Conservation (phyloP, 805 yeast species). For the Phaffomyces thermotolerans region DNA sequence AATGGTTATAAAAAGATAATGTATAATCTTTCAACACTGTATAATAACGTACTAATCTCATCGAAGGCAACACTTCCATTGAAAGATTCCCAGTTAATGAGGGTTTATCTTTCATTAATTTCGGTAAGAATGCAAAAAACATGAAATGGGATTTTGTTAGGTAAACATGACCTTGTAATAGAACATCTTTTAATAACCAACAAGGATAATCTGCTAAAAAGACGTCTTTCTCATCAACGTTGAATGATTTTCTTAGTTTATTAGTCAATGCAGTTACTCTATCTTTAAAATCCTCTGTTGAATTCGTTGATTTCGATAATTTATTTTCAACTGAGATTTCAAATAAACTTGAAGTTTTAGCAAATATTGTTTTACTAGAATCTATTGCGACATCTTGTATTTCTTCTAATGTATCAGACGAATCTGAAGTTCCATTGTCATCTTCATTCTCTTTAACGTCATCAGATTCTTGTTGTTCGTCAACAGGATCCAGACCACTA, state of each 20-base stretch:
- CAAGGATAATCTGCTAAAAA: slow-evolving; percentile 40
- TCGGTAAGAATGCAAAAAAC: slow-evolving; percentile 77
- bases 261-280: too few relatives aligned
- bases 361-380: too few relatives aligned
- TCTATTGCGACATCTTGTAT: too few relatives aligned
- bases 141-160: slow-evolving; percentile 57
- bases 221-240: not conserved
- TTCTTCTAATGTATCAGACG: too few relatives aligned
- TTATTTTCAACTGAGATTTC: too few relatives aligned
- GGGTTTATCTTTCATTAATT: slow-evolving; percentile 30
- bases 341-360: too few relatives aligned
- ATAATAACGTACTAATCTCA: slow-evolving; percentile 56
- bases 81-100: slow-evolving; percentile 45
- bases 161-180: slow-evolving; percentile 80
- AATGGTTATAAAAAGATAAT: slow-evolving; percentile 56
- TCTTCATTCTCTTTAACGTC: slow-evolving; percentile 1
- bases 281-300: not conserved
- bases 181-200: slow-evolving; percentile 77
- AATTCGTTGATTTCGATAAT: too few relatives aligned
- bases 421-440: not conserved
- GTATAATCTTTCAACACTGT: slow-evolving; percentile 66
- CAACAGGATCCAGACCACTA: too few relatives aligned
- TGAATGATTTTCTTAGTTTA: not conserved
- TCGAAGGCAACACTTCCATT: slow-evolving; percentile 27
- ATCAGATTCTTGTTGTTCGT: too few relatives aligned